A percentile compares a stretch with the other conserved stretches of the same genome.
phyloP scores from a whole-genome alignment of 139 green algal species.

The Micromonas pusilla region DNA sequence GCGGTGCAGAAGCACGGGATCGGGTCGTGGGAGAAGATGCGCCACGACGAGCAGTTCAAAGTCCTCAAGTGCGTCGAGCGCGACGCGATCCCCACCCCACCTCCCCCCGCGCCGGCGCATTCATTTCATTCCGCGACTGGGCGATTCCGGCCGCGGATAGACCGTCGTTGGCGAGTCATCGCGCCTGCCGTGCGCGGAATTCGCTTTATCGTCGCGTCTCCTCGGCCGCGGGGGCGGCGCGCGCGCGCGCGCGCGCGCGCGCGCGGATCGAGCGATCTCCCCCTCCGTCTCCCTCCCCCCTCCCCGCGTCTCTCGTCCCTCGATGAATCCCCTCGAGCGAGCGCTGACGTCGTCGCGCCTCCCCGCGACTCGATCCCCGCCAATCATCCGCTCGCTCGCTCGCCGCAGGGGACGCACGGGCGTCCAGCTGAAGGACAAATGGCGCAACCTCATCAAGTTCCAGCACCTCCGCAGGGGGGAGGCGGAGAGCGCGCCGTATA shows the following conservation, averaged over 20 bases:
- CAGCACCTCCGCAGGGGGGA: conserved; percentile 28
- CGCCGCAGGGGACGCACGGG: conserved; percentile 22
- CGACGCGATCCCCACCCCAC: neutral
- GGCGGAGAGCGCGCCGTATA: conserved; percentile 14
- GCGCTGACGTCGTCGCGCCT: no score
- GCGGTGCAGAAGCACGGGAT: conserved; percentile 34
- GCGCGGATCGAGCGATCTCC: no score
- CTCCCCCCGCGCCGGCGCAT: neutral
- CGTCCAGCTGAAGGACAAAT: conserved; percentile 38
- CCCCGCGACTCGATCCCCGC: neutral
- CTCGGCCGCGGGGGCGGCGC: no score
- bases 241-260: no score
- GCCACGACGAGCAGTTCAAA: conserved; percentile 24
- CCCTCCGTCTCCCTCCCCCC: no score
- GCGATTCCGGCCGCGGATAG: no score
- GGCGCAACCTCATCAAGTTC: conserved; percentile 40
- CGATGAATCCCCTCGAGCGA: no score
- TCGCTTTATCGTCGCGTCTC: no score
- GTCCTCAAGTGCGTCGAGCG: conserved; percentile 17
- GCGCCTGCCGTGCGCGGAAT: no score
- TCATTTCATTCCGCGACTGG: no score
- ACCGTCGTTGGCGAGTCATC: no score
- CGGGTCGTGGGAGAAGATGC: conserved; percentile 32
- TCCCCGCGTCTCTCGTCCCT: no score
- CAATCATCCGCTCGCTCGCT: neutral